Percentiles rank a stretch among this genome's conserved stretches.
phyloP scores from a whole-genome alignment of 768 basidiomycete genomes.

The Rhodotorula paludigena region DNA sequence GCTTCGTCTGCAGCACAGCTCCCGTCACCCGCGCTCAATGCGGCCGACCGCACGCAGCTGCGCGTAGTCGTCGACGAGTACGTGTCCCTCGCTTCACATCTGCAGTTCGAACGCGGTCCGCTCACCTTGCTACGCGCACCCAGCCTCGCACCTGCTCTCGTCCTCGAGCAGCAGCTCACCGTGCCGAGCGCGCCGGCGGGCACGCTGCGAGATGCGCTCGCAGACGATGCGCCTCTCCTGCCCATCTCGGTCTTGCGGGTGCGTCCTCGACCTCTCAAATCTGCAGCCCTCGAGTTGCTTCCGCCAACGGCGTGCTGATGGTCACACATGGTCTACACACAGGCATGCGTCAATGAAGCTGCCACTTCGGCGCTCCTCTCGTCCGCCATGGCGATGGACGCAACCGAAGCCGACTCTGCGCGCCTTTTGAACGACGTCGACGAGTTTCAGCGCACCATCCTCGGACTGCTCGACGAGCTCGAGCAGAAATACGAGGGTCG shows the following conservation, averaged over 20 bases:
- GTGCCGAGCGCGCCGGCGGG: neutral
- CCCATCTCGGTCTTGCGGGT: conserved; percentile 17
- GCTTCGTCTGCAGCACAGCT: neutral
- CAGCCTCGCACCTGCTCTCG: conserved; percentile 15
- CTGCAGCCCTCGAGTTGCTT: neutral
- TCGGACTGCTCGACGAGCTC: conserved; percentile 16
- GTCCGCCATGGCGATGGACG: conserved; percentile 6
- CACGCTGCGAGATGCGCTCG: conserved; percentile 6
- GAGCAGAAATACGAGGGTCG: neutral
- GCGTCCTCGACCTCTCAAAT: neutral
- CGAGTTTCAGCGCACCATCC: conserved; percentile 10
- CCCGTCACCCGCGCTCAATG: neutral
- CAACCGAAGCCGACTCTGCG: conserved; percentile 5
- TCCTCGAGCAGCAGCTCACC: conserved; percentile 16
- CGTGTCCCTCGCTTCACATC: neutral
- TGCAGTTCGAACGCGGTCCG: neutral
- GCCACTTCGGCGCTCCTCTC: conserved; percentile 24
- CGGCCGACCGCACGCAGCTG: conserved; percentile 8
- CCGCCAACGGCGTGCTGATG: no score
- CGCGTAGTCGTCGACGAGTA: conserved; percentile 9
- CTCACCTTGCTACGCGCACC: no score
- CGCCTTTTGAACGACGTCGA: conserved; percentile 25
- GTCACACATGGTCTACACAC: neutral
- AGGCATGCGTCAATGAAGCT: conserved; percentile 24
- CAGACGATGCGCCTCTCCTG: neutral